Percentiles rank a stretch among this genome's conserved stretches.
Evolutionary conservation across 495 filamentous ascomycete genomes (phyloP).

Genomic region (Lepraria neglecta): DNA sequence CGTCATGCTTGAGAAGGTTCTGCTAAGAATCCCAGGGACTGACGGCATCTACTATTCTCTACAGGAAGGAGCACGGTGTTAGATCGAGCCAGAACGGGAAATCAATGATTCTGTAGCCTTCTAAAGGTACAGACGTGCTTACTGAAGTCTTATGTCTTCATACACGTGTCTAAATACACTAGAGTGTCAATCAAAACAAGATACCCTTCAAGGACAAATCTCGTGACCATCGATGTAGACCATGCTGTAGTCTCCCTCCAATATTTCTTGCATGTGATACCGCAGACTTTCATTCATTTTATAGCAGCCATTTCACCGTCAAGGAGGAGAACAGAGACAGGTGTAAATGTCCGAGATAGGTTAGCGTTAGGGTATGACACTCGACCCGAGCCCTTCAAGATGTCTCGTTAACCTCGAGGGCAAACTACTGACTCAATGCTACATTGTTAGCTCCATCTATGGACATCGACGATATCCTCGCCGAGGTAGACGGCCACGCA

Average conservation of each 20-base stretch:
- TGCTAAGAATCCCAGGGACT: neutral
- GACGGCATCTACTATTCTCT: neutral
- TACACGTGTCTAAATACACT: conserved; percentile 11
- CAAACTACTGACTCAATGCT: neutral
- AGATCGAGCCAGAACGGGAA: neutral
- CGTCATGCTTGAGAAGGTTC: neutral
- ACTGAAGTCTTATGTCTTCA: conserved; percentile 6
- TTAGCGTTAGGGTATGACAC: neutral
- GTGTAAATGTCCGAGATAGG: no score
- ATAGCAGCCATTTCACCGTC: no score
- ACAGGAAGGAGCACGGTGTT: neutral
- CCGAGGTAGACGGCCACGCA: conserved; percentile 61
- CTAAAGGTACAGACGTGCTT: conserved; percentile 1
- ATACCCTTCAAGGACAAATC: no score
- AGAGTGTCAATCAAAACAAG: neutral
- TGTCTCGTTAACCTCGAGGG: neutral
- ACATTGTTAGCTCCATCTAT: conserved; percentile 36
- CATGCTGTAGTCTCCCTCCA: no score
- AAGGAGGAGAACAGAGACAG: neutral
- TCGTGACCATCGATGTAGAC: no score
- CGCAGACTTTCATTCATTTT: no score
- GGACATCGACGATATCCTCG: conserved; percentile 89
- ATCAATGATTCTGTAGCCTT: neutral
- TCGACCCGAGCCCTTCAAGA: neutral
- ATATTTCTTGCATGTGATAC: no score